A percentile compares a stretch with the other conserved stretches of the same genome.
phyloP scores from a whole-genome alignment of 495 filamentous ascomycete species.

The Podospora anserina region DNA sequence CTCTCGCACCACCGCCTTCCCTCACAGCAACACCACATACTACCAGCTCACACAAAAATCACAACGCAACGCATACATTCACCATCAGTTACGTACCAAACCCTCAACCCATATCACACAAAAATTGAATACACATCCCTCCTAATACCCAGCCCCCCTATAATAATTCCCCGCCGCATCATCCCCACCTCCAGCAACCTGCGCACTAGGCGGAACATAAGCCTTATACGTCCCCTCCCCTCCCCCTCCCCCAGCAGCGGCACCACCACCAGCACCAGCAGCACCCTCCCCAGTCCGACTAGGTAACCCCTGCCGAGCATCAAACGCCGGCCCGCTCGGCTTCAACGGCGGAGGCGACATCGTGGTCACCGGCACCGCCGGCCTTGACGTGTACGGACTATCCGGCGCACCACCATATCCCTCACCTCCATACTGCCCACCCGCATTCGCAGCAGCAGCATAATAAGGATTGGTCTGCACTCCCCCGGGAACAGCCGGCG shows the following conservation, averaged over 20 bases:
- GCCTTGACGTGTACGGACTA: neutral
- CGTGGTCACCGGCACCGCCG: neutral
- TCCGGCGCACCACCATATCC: constrained; percentile 10
- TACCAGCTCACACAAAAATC: neutral
- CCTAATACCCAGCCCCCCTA: neutral
- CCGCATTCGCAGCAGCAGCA: neutral
- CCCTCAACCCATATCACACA: neutral
- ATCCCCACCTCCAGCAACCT: neutral
- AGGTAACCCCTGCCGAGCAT: constrained; percentile 41
- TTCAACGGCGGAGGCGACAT: constrained; percentile 42
- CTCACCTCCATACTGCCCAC: constrained; percentile 6
- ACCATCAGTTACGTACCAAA: neutral
- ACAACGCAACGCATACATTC: neutral
- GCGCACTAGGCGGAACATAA: constrained; percentile 30
- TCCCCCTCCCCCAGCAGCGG: neutral
- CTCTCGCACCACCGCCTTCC: neutral
- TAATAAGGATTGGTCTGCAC: constrained; percentile 6
- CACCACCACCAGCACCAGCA: no score
- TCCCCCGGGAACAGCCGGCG: constrained; percentile 24
- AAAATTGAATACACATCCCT: neutral
- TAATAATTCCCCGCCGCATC: constrained; percentile 1
- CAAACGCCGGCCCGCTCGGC: constrained; percentile 39
- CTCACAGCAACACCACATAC: neutral
- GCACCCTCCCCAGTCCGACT: constrained; percentile 28
- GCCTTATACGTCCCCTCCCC: constrained; percentile 27